Evolutionary conservation across 2,329 filamentous ascomycete genomes (phyloP).

Genomic region (Clonostachys chloroleuca): DNA sequence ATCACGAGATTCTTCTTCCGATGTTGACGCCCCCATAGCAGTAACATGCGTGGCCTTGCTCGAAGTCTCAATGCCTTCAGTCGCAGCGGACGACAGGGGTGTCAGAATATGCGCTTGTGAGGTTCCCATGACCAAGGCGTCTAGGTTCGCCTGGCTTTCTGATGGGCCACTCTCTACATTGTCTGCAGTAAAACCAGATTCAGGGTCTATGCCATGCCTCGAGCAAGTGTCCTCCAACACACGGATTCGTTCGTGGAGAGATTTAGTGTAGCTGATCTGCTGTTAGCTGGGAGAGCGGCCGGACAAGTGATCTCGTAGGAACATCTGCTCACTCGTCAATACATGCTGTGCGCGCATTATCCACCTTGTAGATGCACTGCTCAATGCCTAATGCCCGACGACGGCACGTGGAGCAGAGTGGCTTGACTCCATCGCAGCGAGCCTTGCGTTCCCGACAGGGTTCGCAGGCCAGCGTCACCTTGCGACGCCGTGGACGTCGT

Average conservation of each 20-base stretch:
- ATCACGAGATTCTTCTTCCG: constrained; percentile 17
- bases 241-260: constrained; percentile 17
- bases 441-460: constrained; percentile 33
- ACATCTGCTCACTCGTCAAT: constrained; percentile 16
- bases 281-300: too few species aligned
- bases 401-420: constrained; percentile 34
- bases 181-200: constrained; percentile 1
- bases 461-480: constrained; percentile 32
- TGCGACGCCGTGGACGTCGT: constrained; percentile 1
- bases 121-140: not conserved
- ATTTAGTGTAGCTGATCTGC: constrained; percentile 8
- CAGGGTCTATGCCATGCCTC: constrained; percentile 4
- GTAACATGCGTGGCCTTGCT: constrained; percentile 14
- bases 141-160: too few species aligned
- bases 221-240: constrained; percentile 14
- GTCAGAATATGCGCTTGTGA: not conserved
- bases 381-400: constrained; percentile 22
- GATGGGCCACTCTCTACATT: too few species aligned
- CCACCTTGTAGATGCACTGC: constrained; percentile 29
- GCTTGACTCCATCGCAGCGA: constrained; percentile 35
- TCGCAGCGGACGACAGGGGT: constrained; percentile 5
- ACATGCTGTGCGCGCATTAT: constrained; percentile 26
- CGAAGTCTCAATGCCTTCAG: not conserved
- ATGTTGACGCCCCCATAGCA: constrained; percentile 29
- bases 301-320: too few species aligned